Evolutionary conservation across 2,329 filamentous ascomycete species (phyloP), one percentile per base, ranked within the genome.

Genomic region (Xylaria sp.): DNA sequence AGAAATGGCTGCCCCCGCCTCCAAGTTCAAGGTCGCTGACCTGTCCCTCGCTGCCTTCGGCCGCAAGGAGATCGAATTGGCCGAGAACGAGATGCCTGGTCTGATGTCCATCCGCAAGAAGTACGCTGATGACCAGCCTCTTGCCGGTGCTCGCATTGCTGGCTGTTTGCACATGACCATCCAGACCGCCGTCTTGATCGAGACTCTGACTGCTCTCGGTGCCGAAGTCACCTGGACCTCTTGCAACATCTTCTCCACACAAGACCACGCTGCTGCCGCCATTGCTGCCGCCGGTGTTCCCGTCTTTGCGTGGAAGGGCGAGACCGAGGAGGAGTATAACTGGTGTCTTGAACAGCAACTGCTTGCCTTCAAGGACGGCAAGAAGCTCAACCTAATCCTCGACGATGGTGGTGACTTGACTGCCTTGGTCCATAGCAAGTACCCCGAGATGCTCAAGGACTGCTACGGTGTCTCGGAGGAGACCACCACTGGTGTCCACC

Each of bases 291-390:
- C 89, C 57, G 95, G 94, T 79, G 90, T 96, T 70, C 94, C 94
- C 75, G 94, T 99, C 75, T 87, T 87, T 70, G 86, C 87, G 79
- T 88, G 87, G 86, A 89, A 88, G 82, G 85, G 94, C 77, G 95
- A 99, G 92, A 97, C 94, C 73, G 95, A 99, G 84, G 95, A 98
- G 84, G 95, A 98, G 86, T 99, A 98, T 89, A 88, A 96, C 82
- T 98, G 95, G 95, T 99, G 95, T 83, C 85, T 98, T 77, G 94
- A 98, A 87, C 95, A 99, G 88, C 95, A 98, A 86, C 90, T 99
- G 75, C 80, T 86, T 70, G 90, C 95, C 79, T 99, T 99, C 91
- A 96, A 97, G 85, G 93, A 96, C 76, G 90, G 88, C 87, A 89
- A 96, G 88, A 89, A 89, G 81, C 90, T 99, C 75, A 99, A 99